These are phyloP conservation scores for Arthrobotrys conoides DNA, from an alignment of 2,329 filamentous ascomycete species.

Conservation along the genomic window DNA sequence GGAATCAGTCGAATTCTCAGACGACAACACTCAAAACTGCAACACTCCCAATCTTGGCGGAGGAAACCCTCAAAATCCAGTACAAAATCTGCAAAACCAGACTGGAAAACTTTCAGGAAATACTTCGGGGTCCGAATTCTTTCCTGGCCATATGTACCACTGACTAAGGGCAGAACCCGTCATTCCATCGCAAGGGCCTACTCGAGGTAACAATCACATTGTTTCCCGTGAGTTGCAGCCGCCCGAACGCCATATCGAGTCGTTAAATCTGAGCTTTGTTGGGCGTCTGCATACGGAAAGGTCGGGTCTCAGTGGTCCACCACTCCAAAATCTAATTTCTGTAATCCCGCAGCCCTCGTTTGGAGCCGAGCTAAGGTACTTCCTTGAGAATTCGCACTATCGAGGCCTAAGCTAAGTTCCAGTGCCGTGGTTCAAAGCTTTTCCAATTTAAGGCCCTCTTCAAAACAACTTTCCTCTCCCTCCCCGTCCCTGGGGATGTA, in stretches of 20 bases:
- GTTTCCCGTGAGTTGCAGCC: constrained; percentile 57
- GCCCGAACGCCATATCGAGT: constrained; percentile 50
- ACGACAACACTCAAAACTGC: constrained; percentile 46
- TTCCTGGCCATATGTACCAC: neutral
- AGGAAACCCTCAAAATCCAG: neutral
- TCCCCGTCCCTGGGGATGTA: constrained; percentile 35
- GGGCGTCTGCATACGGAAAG: constrained; percentile 57
- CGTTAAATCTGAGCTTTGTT: constrained; percentile 59
- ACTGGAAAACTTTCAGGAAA: constrained; percentile 4
- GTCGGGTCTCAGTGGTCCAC: constrained; percentile 59
- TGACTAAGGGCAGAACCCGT: constrained; percentile 19
- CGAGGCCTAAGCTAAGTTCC: constrained; percentile 50
- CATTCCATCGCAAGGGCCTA: constrained; percentile 33
- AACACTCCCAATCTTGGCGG: constrained; percentile 34
- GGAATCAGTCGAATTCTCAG: constrained; percentile 23
- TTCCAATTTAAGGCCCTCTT: constrained; percentile 51
- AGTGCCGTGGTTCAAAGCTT: constrained; percentile 58
- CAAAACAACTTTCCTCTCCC: constrained; percentile 34
- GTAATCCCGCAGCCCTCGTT: constrained; percentile 50
- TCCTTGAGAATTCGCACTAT: constrained; percentile 46
- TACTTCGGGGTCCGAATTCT: constrained; percentile 2
- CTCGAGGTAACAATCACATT: constrained; percentile 51
- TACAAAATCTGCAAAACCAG: constrained; percentile 7
- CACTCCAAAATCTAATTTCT: constrained; percentile 57
- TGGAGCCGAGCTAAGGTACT: constrained; percentile 53